Evolutionary conservation across 306 rosid genomes (phyloP).

Genomic region (Ziziphus jujuba): DNA sequence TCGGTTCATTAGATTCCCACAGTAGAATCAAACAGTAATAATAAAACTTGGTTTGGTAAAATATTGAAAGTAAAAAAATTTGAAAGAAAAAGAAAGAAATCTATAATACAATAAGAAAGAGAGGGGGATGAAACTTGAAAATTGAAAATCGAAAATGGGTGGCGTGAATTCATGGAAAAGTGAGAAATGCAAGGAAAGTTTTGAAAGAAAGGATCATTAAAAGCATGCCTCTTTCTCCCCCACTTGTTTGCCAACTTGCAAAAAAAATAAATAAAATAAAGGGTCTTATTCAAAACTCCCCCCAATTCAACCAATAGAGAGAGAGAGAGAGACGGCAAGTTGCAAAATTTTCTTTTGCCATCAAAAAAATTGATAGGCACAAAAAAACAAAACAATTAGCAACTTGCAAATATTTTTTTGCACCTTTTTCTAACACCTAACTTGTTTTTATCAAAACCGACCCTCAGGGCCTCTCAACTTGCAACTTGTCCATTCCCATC

Average conservation of each 20-base stretch:
- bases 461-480: background rate
- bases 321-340: too few relatives aligned
- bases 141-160: background rate
- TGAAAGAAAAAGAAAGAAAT: too few relatives aligned
- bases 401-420: too few relatives aligned
- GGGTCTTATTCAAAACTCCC: conserved; percentile 35
- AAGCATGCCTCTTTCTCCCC: conserved; percentile 32
- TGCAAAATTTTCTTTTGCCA: too few relatives aligned
- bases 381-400: too few relatives aligned
- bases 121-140: background rate
- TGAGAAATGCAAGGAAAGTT: conserved; percentile 19
- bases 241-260: conserved; percentile 70
- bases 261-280: too few relatives aligned
- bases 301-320: background rate
- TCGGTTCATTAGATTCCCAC: too few relatives aligned
- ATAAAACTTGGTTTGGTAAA: too few relatives aligned
- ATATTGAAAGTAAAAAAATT: background rate
- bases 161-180: conserved; percentile 44
- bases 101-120: background rate
- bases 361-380: too few relatives aligned
- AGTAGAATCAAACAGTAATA: too few relatives aligned
- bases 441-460: too few relatives aligned
- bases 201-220: conserved; percentile 43
- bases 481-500: conserved; percentile 23
- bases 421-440: too few relatives aligned